Evolutionary conservation across 148 eudicot species (phyloP).

Genomic region (Rhododendron vialii): DNA sequence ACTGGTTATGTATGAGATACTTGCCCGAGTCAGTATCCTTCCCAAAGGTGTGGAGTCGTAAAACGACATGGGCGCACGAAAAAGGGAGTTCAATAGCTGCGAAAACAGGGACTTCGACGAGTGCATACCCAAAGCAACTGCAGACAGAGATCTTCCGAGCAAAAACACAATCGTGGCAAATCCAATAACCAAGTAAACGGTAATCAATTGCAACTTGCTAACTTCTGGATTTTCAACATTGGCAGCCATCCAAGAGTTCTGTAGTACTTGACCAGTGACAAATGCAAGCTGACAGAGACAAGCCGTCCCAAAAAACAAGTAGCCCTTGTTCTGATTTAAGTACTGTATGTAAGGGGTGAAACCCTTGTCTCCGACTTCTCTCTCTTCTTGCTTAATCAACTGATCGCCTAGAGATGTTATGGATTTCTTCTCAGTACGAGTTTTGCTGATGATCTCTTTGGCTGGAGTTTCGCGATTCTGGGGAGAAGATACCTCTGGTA

Average conservation of each 20-base stretch:
- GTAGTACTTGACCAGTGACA: constrained; percentile 50
- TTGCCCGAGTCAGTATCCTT: constrained; percentile 80
- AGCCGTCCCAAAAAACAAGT: constrained; percentile 42
- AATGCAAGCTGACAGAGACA: constrained; percentile 47
- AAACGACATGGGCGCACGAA: constrained; percentile 88
- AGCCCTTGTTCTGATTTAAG: constrained; percentile 67
- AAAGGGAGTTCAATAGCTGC: constrained; percentile 61
- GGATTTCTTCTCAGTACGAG: constrained; percentile 24
- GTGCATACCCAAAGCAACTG: constrained; percentile 57
- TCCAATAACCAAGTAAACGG: constrained; percentile 71
- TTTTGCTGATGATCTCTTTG: constrained; percentile 45
- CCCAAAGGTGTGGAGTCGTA: constrained; percentile 96
- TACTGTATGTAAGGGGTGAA: constrained; percentile 69
- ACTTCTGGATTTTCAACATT: constrained; percentile 64
- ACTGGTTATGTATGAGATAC: background rate
- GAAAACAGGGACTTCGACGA: constrained; percentile 77
- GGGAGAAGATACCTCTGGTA: constrained; percentile 28
- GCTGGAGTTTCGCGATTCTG: constrained; percentile 19
- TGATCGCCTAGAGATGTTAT: constrained; percentile 41
- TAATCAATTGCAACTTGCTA: constrained; percentile 51
- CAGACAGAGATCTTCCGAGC: constrained; percentile 49
- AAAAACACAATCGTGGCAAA: constrained; percentile 35
- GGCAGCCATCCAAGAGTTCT: constrained; percentile 92
- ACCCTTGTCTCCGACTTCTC: constrained; percentile 78
- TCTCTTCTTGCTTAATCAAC: constrained; percentile 79